Conservation (phyloP, 2,329 filamentous ascomycete genomes). For the Alternaria infectoria region DNA sequence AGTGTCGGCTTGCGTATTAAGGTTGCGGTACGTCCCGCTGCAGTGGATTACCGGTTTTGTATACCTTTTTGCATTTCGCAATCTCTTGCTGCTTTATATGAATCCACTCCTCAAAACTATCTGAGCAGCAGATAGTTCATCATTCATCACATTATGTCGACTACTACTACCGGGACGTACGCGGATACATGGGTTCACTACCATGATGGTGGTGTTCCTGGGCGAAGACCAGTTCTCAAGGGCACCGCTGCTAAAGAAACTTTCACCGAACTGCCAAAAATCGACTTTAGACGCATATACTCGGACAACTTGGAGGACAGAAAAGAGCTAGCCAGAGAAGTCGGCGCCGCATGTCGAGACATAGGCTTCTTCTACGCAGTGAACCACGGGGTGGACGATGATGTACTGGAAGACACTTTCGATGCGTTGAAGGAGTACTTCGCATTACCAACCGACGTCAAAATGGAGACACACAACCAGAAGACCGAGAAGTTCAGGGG, state of each 20-base stretch:
- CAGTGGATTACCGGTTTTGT: not conserved
- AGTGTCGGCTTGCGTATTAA: not conserved
- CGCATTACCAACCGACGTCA: constrained; percentile 35
- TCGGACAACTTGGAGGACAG: constrained; percentile 31
- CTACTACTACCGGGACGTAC: constrained; percentile 14
- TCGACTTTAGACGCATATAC: constrained; percentile 40
- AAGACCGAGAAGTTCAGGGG: constrained; percentile 45
- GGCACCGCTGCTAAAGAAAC: constrained; percentile 32
- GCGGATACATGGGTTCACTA: constrained; percentile 34
- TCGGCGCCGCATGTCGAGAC: constrained; percentile 41
- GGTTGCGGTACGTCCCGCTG: constrained; percentile 7
- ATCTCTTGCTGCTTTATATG: not conserved
- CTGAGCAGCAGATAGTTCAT: not conserved
- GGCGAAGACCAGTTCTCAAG: constrained; percentile 32
- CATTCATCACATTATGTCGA: constrained; percentile 13
- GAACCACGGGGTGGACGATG: constrained; percentile 39
- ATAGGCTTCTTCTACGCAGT: constrained; percentile 45
- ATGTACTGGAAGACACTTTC: constrained; percentile 37
- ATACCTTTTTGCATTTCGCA: not conserved
- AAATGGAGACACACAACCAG: constrained; percentile 47
- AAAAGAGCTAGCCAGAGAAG: constrained; percentile 35
- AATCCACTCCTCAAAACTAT: not conserved
- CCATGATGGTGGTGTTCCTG: constrained; percentile 40
- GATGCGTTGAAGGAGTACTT: constrained; percentile 40
- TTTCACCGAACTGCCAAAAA: constrained; percentile 36